Evolutionary conservation across 1,139 yeast species (phyloP), one percentile per base, ranked within the genome.

Genomic region (Chernovozyma sophiae-reginae): DNA sequence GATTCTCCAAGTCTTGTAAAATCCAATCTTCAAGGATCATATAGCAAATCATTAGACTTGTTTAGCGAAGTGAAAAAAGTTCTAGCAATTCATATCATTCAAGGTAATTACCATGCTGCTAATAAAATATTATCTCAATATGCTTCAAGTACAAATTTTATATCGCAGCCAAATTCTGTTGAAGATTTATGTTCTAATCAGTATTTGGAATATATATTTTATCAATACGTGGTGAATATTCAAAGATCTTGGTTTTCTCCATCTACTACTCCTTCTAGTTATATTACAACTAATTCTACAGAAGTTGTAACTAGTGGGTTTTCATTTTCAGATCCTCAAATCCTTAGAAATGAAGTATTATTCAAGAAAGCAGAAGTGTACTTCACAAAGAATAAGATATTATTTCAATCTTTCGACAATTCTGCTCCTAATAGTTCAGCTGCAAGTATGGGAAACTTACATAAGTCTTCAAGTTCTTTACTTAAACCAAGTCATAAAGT

Each of bases 331-430:
- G 36, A 17, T 12, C 34, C 33, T 7, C 32, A 15, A 6, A 12
- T 24, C 27, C n/a, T n/a, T 4, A 25, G 23, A 28, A 14, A 56
- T 25, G 52, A 50, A 12, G 42, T 49, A 19, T 44, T 54, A n/a
- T 48, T 43, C 40, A 53, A 50, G 33, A 56, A 53, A 35, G 50
- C 55, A 5, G 29, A 34, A 16, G 36, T 47, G 14, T 62, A 59
- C 41, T 51, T 49, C 39, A 42, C 48, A 19, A 55, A 60, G 31
- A 58, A 58, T 37, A 55, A 52, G 34, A 22, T 45, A 2, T 35
- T 53, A 5, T 39, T 52, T 10, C 10, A 14, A 16, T 7, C 10
- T 6, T n/a, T n/a, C n/a, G 23, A 20, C 10, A 20, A 20, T 6
- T 7, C 8, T 7, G 23, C 36, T 41, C 20, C 42, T 39, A 30